Evolutionary conservation across 257 asterid genomes (phyloP).

Genomic region (Eustoma russellianum): DNA sequence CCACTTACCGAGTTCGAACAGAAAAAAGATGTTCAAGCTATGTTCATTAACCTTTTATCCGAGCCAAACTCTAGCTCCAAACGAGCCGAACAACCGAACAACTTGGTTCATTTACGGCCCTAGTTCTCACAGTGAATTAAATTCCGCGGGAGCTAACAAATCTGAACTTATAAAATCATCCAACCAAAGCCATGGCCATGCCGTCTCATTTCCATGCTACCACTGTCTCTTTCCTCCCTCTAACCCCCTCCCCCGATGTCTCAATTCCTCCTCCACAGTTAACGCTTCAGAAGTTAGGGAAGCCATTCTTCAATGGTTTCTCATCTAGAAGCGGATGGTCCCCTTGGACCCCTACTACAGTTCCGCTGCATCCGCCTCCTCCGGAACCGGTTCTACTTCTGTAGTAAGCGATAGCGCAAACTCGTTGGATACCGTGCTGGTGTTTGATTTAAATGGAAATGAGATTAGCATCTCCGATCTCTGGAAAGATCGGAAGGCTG

Average conservation of each 20-base stretch:
- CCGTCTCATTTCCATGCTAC: slow-evolving; percentile 40
- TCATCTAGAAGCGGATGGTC: slow-evolving; percentile 5
- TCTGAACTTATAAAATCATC: too few relatives aligned
- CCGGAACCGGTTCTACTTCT: slow-evolving; percentile 34
- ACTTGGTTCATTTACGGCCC: too few relatives aligned
- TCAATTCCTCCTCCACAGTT: slow-evolving; percentile 14
- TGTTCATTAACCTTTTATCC: too few relatives aligned
- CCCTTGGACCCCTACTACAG: neutral
- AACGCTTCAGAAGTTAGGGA: neutral
- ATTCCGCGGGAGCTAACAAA: too few relatives aligned
- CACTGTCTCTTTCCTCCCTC: slow-evolving; percentile 4
- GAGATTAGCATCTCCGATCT: slow-evolving; percentile 58
- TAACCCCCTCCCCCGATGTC: too few relatives aligned
- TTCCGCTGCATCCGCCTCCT: slow-evolving; percentile 4
- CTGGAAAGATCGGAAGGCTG: slow-evolving; percentile 93
- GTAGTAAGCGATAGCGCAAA: slow-evolving; percentile 29
- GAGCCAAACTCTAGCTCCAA: too few relatives aligned
- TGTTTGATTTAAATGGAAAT: slow-evolving; percentile 58
- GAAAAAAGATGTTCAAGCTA: too few relatives aligned
- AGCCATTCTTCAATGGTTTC: slow-evolving; percentile 4
- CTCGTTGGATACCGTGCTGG: slow-evolving; percentile 53
- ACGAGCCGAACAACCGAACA: too few relatives aligned
- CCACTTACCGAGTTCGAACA: too few relatives aligned
- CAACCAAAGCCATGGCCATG: neutral
- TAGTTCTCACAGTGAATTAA: too few relatives aligned